Percentiles rank a stretch among this genome's conserved stretches.
phyloP scores from a whole-genome alignment of 768 basidiomycete species.

The Suillus luteus region DNA sequence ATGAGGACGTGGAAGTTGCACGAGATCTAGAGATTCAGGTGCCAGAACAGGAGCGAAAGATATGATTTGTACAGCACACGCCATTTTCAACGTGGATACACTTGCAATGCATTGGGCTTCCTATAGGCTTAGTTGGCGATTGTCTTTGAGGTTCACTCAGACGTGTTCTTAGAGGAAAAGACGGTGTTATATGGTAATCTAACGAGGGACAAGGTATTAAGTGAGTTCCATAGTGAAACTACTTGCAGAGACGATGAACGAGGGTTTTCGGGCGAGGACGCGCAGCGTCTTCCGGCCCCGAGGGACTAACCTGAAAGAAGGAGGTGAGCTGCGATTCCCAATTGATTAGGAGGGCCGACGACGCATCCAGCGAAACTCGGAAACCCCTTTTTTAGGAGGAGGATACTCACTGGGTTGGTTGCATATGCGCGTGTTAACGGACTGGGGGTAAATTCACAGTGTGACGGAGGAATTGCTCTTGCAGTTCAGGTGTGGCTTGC shows the following conservation, averaged over 20 bases:
- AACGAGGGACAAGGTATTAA: not conserved
- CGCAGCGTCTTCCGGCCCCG: not conserved
- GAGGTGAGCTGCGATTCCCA: not conserved
- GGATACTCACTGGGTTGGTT: too few relatives aligned
- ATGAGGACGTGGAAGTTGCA: slow-evolving; percentile 20
- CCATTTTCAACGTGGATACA: not conserved
- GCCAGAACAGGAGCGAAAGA: not conserved
- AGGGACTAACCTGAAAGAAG: not conserved
- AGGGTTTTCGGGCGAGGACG: not conserved
- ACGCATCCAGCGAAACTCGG: too few relatives aligned
- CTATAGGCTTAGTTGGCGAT: not conserved
- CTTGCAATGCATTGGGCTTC: not conserved
- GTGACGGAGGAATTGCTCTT: too few relatives aligned
- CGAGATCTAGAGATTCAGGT: slow-evolving; percentile 29
- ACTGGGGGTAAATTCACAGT: too few relatives aligned
- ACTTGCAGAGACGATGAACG: not conserved
- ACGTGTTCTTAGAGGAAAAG: not conserved
- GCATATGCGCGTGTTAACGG: too few relatives aligned
- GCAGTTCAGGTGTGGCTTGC: too few relatives aligned
- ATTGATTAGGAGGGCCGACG: too few relatives aligned
- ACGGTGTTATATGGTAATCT: not conserved
- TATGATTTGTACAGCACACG: not conserved
- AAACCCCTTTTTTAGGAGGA: too few relatives aligned
- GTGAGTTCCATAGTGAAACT: not conserved
- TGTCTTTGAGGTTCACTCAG: not conserved